Evolutionary conservation across 164 flowering plant species (phyloP), one percentile per base, ranked within the genome.

Genomic region (Umbellularia californica): DNA sequence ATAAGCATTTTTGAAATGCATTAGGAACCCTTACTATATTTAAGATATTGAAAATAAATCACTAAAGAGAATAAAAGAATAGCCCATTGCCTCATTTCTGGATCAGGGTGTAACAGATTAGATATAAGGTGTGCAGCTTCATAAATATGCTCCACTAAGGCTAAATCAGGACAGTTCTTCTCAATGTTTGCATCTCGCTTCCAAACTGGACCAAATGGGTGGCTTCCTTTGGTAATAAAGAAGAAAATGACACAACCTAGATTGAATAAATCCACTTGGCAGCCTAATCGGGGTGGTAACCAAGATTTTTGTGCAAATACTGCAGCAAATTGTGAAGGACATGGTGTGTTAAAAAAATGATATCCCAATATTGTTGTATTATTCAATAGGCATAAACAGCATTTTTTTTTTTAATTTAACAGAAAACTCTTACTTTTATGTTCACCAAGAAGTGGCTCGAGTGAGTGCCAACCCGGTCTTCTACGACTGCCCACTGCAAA

Each of bases 261-360:
- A 82, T 91, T 90, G 74, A 92, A 92, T 50, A 92, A 77, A 82
- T 92, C 95, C 14, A 87, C 82, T 2, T 91, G 90, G 47, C 92
- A 88, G 28, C 92, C 87, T 77, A 89, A 92, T 17, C 90, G 90
- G 33, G 97, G 95, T 70, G 97, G 92, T 84, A 85, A 90, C 95
- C 95, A 89, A 35, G 94, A 92, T 24, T 91, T 88, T 82, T 92
- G 90, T 41, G 92, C 95, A 82, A 20, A 82, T 64, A 93, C 97
- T 90, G 77, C 72, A 78, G 6, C 41, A 33, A 33, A 33, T 33
- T 33, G 3, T 33, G 5, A 33, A 33, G 41, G 41, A 33, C 41
- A 33, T 3, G 41, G 41, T 33, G 41, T 4, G 5, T 4, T 33
- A 4, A 33, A 33, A 33, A 3, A 33, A 33, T 90, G 80, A 33